These are phyloP conservation scores for Vitis labrusca DNA, from an alignment of 164 flowering plant species.

Conservation along the genomic window DNA sequence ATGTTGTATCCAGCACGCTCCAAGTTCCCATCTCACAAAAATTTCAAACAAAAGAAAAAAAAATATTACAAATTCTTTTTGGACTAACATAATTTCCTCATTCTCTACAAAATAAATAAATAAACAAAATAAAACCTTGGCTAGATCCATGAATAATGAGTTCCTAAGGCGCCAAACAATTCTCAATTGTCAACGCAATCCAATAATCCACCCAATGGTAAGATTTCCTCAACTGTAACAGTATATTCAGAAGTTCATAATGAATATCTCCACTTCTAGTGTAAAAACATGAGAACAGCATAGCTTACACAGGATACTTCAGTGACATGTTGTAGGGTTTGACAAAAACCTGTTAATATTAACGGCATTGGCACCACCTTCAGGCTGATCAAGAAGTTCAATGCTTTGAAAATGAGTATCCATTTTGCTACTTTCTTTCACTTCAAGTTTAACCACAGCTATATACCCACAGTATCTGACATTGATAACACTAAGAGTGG, in stretches of 20 bases:
- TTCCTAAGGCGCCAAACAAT: too few species aligned
- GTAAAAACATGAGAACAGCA: background rate
- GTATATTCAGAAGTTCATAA: too few species aligned
- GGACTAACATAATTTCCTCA: too few species aligned
- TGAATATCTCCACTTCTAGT: background rate
- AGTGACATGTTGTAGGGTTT: background rate
- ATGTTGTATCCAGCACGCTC: constrained; percentile 99
- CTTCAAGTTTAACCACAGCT: constrained; percentile 69
- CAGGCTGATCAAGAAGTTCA: constrained; percentile 76
- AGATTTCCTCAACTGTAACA: too few species aligned
- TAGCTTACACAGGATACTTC: too few species aligned
- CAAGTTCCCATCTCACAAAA: constrained; percentile 84
- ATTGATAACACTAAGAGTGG: constrained; percentile 78
- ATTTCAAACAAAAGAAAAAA: too few species aligned
- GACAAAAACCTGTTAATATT: constrained; percentile 84
- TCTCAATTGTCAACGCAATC: too few species aligned
- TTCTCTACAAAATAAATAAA: too few species aligned
- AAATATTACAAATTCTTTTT: too few species aligned
- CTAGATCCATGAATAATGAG: too few species aligned
- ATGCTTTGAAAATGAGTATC: constrained; percentile 34
- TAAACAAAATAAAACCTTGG: too few species aligned
- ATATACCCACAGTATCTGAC: constrained; percentile 84
- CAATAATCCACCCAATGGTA: too few species aligned
- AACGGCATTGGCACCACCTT: constrained; percentile 96
- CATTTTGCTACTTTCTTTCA: constrained; percentile 26